Base-by-base conservation (phyloP, 495 filamentous ascomycete species). In the Podospora pseudocomata region DNA sequence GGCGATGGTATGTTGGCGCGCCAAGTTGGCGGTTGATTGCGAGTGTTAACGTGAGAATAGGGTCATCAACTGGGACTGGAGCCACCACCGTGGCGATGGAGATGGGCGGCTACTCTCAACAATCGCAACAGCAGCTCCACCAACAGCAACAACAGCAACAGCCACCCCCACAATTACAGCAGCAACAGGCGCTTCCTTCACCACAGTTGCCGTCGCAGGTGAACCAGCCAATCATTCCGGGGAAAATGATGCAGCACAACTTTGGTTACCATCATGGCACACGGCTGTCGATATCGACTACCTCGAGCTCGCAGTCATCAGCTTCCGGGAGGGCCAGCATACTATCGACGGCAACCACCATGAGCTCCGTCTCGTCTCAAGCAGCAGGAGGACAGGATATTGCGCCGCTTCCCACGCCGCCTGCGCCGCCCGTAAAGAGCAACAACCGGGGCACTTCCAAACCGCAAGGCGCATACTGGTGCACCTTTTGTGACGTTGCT, bases 401-500 rank as follows among this genome's bases (percentile, higher is more conserved):
- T 55, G 64, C 65, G 27, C 58, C 71, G 27, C 64, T 58, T 30
- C 70, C 65, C 20, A 65, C 68, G 57, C 67, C 72, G 55, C 59
- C 70, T 28, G 44, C 67, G 65, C 53, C 69, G 26, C 58, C 69
- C 4, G 66, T 60, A 55, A 76, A 75, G 65, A 72, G 65, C 70
- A 76, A 58, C 72, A 75, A 77, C 34, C 66, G 73, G 5, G 73
- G 75, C 11, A 72, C 73, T 4, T 72, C 76, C 53, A 76, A 76
- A 60, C 67, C 72, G 4, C 75, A 71, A 54, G 74, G 76, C 44
- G 79, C 79, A 53, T 84, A 82, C 73, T 83, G 81, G 82, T 84
- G 82, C 73, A 84, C 81, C 49, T 83, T 80, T 61, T 84, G 82
- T 71, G 79, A 83, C 59, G 81, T 81, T 65, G 82, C 76, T 19